These are phyloP conservation scores for Leccinum rimulosum DNA, from an alignment of 768 basidiomycete species.

Conservation along the genomic window DNA sequence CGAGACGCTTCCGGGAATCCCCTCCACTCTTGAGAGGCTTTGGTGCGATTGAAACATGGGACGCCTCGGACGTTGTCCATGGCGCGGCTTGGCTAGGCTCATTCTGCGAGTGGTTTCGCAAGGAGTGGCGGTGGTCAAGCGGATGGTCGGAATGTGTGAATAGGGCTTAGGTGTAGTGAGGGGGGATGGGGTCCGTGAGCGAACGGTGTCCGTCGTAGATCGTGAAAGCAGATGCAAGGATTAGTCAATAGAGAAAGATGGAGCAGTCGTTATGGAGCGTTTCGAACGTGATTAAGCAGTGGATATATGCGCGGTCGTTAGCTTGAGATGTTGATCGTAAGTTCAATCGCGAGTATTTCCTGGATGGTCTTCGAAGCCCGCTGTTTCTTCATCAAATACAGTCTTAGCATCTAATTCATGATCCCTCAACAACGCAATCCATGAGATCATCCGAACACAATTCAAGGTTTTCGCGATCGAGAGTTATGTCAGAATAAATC, in stretches of 20 bases:
- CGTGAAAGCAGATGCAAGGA: constrained; percentile 32
- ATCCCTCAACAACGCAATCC: no score
- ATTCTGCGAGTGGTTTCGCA: constrained; percentile 40
- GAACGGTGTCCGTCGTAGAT: constrained; percentile 25
- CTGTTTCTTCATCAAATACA: no score
- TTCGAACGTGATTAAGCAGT: constrained; percentile 19
- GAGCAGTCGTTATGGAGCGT: constrained; percentile 13
- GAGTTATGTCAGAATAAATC: no score
- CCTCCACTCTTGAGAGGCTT: constrained; percentile 18
- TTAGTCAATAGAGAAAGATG: constrained; percentile 24
- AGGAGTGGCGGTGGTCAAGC: constrained; percentile 67
- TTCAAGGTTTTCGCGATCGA: no score
- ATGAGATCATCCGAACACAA: no score
- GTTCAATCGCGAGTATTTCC: constrained; percentile 21
- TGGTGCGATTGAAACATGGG: constrained; percentile 28
- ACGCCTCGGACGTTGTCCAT: constrained; percentile 17
- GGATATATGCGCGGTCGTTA: constrained; percentile 21
- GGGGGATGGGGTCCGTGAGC: constrained; percentile 28
- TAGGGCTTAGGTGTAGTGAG: constrained; percentile 29
- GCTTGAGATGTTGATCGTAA: constrained; percentile 20
- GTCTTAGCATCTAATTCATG: no score
- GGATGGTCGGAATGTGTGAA: constrained; percentile 55
- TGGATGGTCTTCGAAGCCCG: no score
- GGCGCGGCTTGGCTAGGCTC: constrained; percentile 28
- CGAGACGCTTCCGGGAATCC: constrained; percentile 46